Conservation (phyloP, 306 rosid genomes). For the Heteromeles arbutifolia region DNA sequence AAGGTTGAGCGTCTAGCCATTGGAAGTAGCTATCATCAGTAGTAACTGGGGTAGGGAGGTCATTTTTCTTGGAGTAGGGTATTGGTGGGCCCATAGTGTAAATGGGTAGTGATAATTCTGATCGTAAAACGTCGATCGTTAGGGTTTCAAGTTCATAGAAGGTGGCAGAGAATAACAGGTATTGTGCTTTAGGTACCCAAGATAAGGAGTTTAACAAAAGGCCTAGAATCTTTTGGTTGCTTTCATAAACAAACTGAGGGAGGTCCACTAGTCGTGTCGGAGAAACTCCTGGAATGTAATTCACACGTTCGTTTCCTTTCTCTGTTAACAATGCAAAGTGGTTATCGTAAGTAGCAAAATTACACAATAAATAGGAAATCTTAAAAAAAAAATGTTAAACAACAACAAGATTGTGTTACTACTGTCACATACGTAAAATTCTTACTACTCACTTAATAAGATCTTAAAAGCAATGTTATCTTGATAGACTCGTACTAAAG, state of each 20-base stretch:
- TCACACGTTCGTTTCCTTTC: background rate
- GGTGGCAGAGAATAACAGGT: conserved; percentile 26
- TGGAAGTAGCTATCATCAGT: background rate
- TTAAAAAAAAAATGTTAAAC: background rate
- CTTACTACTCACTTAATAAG: too few relatives aligned
- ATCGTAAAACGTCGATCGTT: conserved; percentile 24
- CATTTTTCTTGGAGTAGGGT: conserved; percentile 14
- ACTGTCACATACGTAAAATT: too few relatives aligned
- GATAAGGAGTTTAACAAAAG: too few relatives aligned
- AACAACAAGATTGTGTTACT: too few relatives aligned
- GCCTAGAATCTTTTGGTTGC: background rate
- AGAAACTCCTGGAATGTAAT: background rate
- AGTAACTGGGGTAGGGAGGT: too few relatives aligned
- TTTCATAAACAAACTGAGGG: background rate
- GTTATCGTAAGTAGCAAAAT: background rate
- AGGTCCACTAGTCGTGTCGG: background rate
- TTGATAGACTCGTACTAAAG: too few relatives aligned
- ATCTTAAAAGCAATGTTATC: too few relatives aligned
- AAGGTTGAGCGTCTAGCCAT: conserved; percentile 38
- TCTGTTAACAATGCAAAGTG: background rate
- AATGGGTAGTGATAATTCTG: conserved; percentile 21
- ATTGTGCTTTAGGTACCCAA: conserved; percentile 27
- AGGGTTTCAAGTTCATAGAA: conserved; percentile 39
- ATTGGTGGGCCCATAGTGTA: conserved; percentile 45
- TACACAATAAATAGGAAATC: background rate